Conservation (phyloP, 208 protist species). For the Crithidia acanthocephali region DNA sequence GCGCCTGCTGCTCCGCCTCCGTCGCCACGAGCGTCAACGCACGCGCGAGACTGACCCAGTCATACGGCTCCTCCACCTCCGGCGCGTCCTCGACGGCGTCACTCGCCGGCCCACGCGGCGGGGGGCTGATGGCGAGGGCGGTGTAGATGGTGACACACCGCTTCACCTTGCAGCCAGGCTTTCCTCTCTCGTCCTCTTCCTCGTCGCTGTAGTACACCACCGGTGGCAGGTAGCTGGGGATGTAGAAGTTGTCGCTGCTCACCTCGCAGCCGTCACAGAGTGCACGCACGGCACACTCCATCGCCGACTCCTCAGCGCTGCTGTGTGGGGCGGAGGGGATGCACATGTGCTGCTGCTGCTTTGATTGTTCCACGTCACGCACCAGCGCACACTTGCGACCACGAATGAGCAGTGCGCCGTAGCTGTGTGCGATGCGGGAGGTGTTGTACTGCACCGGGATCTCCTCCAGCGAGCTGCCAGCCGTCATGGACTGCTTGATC, state of each 20-base stretch:
- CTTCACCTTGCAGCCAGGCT: neutral
- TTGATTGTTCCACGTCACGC: conserved; percentile 23
- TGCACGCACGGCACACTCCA: conserved; percentile 75
- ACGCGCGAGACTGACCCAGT: conserved; percentile 71
- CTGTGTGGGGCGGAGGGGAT: conserved; percentile 52
- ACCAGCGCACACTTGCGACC: conserved; percentile 86
- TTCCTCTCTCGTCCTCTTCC: neutral
- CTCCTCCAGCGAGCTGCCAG: conserved; percentile 48
- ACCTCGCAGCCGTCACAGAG: conserved; percentile 81
- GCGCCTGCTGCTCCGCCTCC: conserved; percentile 50
- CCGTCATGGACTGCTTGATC: conserved; percentile 64
- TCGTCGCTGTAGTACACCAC: conserved; percentile 56
- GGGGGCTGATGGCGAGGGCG: conserved; percentile 61
- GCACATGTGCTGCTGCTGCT: conserved; percentile 18
- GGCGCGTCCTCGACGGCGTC: conserved; percentile 65
- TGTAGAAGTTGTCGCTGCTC: conserved; percentile 85
- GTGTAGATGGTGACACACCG: conserved; percentile 67
- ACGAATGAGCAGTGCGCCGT: conserved; percentile 77
- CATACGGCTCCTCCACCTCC: conserved; percentile 72
- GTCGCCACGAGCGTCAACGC: conserved; percentile 47
- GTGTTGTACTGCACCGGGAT: conserved; percentile 60
- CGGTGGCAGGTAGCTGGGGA: conserved; percentile 67
- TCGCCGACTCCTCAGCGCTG: conserved; percentile 38
- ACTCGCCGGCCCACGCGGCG: conserved; percentile 52
- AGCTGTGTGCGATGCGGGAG: conserved; percentile 58